Percentiles rank a stretch among this genome's conserved stretches.
Evolutionary conservation across 805 yeast species (phyloP).

Genomic region (Candida corydali): DNA sequence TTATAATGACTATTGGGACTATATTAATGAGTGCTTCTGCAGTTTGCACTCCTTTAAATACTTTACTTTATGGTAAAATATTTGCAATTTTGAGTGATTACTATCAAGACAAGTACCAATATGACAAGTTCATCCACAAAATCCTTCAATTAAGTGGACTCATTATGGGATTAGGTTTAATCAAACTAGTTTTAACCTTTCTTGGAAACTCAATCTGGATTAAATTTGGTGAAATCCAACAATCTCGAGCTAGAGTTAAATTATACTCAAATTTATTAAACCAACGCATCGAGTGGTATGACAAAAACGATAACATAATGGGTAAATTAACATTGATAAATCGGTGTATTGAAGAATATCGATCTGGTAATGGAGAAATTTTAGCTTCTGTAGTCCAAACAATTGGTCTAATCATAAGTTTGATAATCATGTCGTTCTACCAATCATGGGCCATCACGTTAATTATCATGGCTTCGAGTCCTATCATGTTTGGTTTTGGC

Average conservation of each 20-base stretch:
- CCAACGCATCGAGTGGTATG: constrained; percentile 60
- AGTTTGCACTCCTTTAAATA: constrained; percentile 53
- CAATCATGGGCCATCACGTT: constrained; percentile 85
- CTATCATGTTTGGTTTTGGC: constrained; percentile 54
- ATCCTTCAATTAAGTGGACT: constrained; percentile 24
- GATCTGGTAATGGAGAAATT: constrained; percentile 66
- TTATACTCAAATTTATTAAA: constrained; percentile 44
- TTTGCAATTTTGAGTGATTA: constrained; percentile 38
- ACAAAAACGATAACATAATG: constrained; percentile 46
- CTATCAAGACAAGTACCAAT: constrained; percentile 26
- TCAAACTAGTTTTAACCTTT: constrained; percentile 41
- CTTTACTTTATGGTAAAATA: constrained; percentile 63
- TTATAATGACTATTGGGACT: constrained; percentile 18
- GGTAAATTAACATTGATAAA: constrained; percentile 66
- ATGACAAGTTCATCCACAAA: constrained; percentile 20
- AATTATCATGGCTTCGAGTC: constrained; percentile 69
- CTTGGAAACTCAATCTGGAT: constrained; percentile 58
- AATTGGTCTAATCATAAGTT: constrained; percentile 47
- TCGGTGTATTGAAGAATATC: constrained; percentile 69
- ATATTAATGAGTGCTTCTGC: constrained; percentile 49
- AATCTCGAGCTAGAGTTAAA: constrained; percentile 46
- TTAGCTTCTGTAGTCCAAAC: constrained; percentile 55
- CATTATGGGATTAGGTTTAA: constrained; percentile 31
- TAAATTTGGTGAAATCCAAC: constrained; percentile 69
- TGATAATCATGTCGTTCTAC: constrained; percentile 61